Evolutionary conservation across 331 rosid genomes (phyloP), one percentile per base, ranked within the genome.

Genomic region (Pyracantha coccinea): DNA sequence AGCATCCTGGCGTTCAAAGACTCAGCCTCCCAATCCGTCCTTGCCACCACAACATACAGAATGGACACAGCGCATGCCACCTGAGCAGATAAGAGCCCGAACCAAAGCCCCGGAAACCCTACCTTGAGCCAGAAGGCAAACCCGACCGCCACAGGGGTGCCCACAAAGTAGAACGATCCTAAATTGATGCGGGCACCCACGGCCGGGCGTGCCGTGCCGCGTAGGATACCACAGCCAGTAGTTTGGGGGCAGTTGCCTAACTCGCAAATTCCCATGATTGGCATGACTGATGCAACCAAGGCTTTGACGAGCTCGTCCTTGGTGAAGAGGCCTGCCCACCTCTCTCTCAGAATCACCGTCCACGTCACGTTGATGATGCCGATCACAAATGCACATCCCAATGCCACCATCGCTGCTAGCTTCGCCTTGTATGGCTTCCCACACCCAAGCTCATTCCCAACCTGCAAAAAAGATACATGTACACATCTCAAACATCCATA

Each of bases 371-470:
- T 92, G 79, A 90, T 79, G 72, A 88, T 75, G 38, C 97, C 97
- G 9, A 95, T 86, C 45, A 88, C 71, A 62, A 89, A 85, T 4
- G 99, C 96, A 76, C 96, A 90, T 63, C 96, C 97, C 64, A 95
- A 57, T 14, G 97, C 99, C 54, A 92, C 96, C 88, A 79, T 77
- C 1, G 99, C 97, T 20, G 97, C 99, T 23, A 90, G 82, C 83
- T 85, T 95, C 27, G 99, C 99, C 74, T 83, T 92, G 84, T 86
- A 83, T 12, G 99, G 99, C 77, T 88, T 95, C 4, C 97, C 93
- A 25, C 96, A 91, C 53, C 99, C 97, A 45, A 95, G 91, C 84
- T 95, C 99, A 77, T 90, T 95, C 76, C 99, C 97, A 33, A 95
- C 99, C 97, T 95, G 76, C 81, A 77, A 5, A 76, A 53, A 6